Evolutionary conservation across 2,329 filamentous ascomycete species (phyloP).

Genomic region (Colletotrichum abscissum): DNA sequence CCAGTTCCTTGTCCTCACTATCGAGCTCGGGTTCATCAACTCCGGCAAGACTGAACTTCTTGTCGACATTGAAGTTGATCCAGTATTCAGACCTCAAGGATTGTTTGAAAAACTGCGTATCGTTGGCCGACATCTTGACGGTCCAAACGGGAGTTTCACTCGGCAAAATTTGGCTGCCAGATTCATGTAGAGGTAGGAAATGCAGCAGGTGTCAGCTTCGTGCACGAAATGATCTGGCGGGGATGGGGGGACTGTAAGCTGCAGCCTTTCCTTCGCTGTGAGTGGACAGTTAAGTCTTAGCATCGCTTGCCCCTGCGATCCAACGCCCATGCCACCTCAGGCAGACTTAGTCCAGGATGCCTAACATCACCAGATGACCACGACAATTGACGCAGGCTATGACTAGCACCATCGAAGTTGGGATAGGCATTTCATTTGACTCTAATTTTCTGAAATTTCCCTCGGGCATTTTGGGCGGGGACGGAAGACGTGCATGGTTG

Average conservation of each 20-base stretch:
- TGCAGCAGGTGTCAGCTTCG: neutral
- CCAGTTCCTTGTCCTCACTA: neutral
- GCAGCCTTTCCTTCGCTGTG: neutral
- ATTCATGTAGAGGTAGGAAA: neutral
- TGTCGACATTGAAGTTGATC: neutral
- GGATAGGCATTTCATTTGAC: neutral
- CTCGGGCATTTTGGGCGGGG: accelerated
- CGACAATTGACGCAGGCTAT: too few relatives aligned
- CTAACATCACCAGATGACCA: neutral
- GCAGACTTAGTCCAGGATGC: neutral
- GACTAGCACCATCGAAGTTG: neutral
- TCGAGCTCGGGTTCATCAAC: neutral
- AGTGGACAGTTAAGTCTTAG: neutral
- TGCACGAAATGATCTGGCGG: neutral
- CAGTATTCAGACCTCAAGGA: neutral
- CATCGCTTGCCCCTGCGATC: neutral
- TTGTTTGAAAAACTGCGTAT: neutral
- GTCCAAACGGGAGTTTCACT: neutral
- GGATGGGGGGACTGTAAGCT: neutral
- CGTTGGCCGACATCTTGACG: neutral
- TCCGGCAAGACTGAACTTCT: neutral
- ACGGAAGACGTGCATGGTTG: neutral
- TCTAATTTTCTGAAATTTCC: neutral
- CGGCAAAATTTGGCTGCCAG: neutral
- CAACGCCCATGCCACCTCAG: neutral